Evolutionary conservation across 2,329 filamentous ascomycete genomes (phyloP), one percentile per base, ranked within the genome.

Genomic region (Colletotrichum gigasporum): DNA sequence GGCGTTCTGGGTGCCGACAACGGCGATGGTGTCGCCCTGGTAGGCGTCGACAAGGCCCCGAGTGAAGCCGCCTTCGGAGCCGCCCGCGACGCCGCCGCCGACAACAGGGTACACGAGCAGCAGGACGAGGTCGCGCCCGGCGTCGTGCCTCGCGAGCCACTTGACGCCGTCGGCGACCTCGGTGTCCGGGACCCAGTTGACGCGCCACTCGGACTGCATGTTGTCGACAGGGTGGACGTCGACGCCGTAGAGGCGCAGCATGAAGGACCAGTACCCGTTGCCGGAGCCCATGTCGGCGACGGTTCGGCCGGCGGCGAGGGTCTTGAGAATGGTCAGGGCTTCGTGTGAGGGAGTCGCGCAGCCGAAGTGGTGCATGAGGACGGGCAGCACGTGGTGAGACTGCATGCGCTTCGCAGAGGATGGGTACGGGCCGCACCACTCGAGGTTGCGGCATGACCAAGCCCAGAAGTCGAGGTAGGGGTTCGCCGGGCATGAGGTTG

Each of bases 361-460:
- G 52, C 90, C 90, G 74, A 93, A 93, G 75, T 94, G 91, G 77
- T 93, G 91, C 83, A 93, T 93, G 58, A 93, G 82, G 16, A 93
- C 80, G 2, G 91, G 91, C 8, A 93, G 82, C 6, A 92, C 81
- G 69, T 91, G 90, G 76, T 94, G 91, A 51, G 84, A 85, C 63
- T 81, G 83, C 54, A 80, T 82, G 4, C 85, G 82, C 24, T 81
- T 76, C 14, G 80, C 81, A 3, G 88, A 85, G 34, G 77, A 76
- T 12, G 79, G 75, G 71, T 84, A 77, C 3, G 90, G 87, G 1
- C 90, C 88, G 51, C 83, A 84, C 88, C 89, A 91, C 75, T 90
- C 85, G 7, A 93, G 80, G 65, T 83, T 83, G 26, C 84, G 83
- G 69, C 86, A 88, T 1, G 86, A 84, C 85, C 90, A 91, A 24